These are phyloP conservation scores for Podila clonocystis DNA, from an alignment of 192 early-diverging fungal species.

Conservation along the genomic window DNA sequence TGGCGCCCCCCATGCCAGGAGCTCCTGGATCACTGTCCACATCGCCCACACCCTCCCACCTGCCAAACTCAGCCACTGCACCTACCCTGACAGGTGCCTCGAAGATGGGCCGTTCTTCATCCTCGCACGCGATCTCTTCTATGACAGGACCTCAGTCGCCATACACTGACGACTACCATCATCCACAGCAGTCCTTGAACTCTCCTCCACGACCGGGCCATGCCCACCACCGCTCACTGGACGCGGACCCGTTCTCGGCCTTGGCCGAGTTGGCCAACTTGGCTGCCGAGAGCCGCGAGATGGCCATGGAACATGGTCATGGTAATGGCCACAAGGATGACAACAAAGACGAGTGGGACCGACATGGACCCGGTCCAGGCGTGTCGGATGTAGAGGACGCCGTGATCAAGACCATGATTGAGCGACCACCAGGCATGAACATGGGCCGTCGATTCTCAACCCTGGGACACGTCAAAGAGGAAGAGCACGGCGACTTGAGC, in stretches of 20 bases:
- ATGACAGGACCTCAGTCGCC: constrained; percentile 5
- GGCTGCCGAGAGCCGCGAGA: constrained; percentile 31
- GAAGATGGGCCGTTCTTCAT: constrained; percentile 22
- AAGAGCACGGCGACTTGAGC: constrained; percentile 26
- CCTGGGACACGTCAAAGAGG: constrained; percentile 41
- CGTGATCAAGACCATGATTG: constrained; percentile 42
- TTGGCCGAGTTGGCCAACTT: constrained; percentile 42
- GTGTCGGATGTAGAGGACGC: constrained; percentile 34
- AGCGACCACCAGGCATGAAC: constrained; percentile 8
- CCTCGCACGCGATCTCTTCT: constrained; percentile 7
- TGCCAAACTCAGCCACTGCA: constrained; percentile 5
- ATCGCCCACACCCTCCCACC: constrained; percentile 7
- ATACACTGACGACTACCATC: background rate
- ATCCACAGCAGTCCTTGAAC: background rate
- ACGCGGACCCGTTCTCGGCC: constrained; percentile 38
- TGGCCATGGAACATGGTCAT: constrained; percentile 1
- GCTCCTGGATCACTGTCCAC: constrained; percentile 15
- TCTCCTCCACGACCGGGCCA: constrained; percentile 13
- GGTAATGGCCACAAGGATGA: constrained; percentile 5
- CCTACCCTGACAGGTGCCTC: constrained; percentile 2
- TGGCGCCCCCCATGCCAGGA: constrained; percentile 1
- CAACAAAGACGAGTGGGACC: constrained; percentile 10
- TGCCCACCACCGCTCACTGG: constrained; percentile 42
- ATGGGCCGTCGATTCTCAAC: constrained; percentile 45
- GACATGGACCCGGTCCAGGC: background rate